A percentile compares a stretch with the other conserved stretches of the same genome.
phyloP scores from a whole-genome alignment of 805 yeast species.

The Candida tallmaniae region DNA sequence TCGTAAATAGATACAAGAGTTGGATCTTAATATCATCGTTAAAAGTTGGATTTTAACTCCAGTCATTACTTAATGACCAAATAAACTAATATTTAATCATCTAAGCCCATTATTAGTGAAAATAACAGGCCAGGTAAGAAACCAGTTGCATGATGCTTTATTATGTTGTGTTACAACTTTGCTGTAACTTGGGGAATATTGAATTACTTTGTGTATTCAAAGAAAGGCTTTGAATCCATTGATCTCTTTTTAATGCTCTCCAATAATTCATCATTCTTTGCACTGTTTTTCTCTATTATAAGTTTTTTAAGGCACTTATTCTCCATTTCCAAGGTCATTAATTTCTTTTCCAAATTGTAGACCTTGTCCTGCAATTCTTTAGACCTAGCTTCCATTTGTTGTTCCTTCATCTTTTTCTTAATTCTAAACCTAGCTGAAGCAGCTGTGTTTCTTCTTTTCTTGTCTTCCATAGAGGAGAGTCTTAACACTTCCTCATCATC shows the following conservation, averaged over 20 bases:
- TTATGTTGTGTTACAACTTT: too few relatives aligned
- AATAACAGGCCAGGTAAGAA: too few relatives aligned
- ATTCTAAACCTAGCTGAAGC: slow-evolving; percentile 93
- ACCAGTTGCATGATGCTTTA: too few relatives aligned
- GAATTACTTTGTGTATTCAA: slow-evolving; percentile 26
- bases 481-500: not conserved
- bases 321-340: slow-evolving; percentile 89
- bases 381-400: slow-evolving; percentile 77
- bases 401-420: slow-evolving; percentile 88
- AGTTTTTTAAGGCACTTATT: slow-evolving; percentile 78
- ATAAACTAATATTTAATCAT: too few relatives aligned
- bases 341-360: slow-evolving; percentile 59
- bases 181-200: too few relatives aligned
- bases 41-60: slow-evolving; percentile 19
- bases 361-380: slow-evolving; percentile 70
- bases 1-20: slow-evolving; percentile 19
- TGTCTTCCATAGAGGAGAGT: slow-evolving; percentile 50
- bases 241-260: slow-evolving; percentile 50
- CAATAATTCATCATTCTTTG: slow-evolving; percentile 48
- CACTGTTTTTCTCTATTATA: slow-evolving; percentile 74
- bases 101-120: too few relatives aligned
- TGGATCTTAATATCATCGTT: slow-evolving; percentile 21
- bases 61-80: too few relatives aligned
- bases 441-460: slow-evolving; percentile 84
- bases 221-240: slow-evolving; percentile 26